Conservation (phyloP, 2,329 filamentous ascomycete genomes). For the Penicillium sp. region DNA sequence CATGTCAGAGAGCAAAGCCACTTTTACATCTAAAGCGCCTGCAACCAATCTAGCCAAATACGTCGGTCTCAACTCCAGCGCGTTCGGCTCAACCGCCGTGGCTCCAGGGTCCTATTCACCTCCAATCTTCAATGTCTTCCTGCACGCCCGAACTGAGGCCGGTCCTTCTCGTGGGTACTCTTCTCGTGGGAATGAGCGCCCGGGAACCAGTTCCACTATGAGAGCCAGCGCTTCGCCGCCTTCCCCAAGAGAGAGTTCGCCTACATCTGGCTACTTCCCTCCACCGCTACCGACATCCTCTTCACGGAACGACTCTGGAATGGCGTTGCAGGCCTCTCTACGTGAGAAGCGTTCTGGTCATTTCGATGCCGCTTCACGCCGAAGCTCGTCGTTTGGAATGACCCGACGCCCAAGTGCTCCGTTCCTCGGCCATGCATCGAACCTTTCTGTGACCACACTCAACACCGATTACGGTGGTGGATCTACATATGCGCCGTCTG, state of each 20-base stretch:
- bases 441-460: constrained; percentile 46
- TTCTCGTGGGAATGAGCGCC: constrained; percentile 59
- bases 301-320: constrained; percentile 90
- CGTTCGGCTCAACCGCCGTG: constrained; percentile 69
- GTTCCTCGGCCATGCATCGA: constrained; percentile 63
- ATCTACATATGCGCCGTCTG: constrained; percentile 50
- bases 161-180: constrained; percentile 46
- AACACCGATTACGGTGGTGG: constrained; percentile 40
- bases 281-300: constrained; percentile 72
- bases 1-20: constrained; percentile 76
- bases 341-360: constrained; percentile 93
- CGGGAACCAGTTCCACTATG: constrained; percentile 66
- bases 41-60: constrained; percentile 77
- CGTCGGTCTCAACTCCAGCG: constrained; percentile 83
- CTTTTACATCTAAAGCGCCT: constrained; percentile 71
- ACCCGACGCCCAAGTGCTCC: constrained; percentile 68
- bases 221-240: constrained; percentile 53
- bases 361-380: constrained; percentile 76
- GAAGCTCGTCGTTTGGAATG: constrained; percentile 89
- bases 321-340: constrained; percentile 78
- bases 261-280: constrained; percentile 74
- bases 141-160: constrained; percentile 69
- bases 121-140: constrained; percentile 87
- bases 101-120: constrained; percentile 53
- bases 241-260: constrained; percentile 63